A percentile compares a stretch with the other conserved stretches of the same genome.
These are phyloP conservation scores for Vaccinium darrowii DNA, from an alignment of 148 eudicot genomes.

Conservation along the genomic window DNA sequence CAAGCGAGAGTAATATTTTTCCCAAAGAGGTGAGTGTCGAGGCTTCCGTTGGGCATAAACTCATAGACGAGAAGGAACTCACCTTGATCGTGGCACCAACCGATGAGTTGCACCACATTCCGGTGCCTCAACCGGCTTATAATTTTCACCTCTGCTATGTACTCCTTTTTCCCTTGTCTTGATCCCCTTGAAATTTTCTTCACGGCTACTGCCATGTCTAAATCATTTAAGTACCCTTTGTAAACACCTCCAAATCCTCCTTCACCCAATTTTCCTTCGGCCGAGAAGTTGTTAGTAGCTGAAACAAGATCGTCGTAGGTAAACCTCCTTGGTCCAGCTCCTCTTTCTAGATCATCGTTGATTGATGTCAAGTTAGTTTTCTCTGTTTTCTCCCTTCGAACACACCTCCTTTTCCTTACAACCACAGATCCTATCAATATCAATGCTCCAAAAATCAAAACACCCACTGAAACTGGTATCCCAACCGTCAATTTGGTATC, in stretches of 20 bases:
- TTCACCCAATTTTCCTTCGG: constrained; percentile 24
- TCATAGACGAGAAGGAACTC: neutral
- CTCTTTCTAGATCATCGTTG: constrained; percentile 26
- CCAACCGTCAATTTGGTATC: constrained; percentile 17
- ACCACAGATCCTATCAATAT: neutral
- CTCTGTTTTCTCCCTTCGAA: neutral
- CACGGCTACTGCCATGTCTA: constrained; percentile 21
- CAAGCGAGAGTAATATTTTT: constrained; percentile 28
- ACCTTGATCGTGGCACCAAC: neutral
- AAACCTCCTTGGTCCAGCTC: constrained; percentile 29
- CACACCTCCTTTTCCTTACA: constrained; percentile 6
- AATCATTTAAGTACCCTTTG: neutral
- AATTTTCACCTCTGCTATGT: constrained; percentile 30
- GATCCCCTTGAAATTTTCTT: constrained; percentile 31
- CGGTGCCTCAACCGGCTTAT: constrained; percentile 16
- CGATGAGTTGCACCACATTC: neutral
- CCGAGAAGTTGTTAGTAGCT: constrained; percentile 26
- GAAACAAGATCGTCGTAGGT: constrained; percentile 13
- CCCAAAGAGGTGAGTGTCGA: constrained; percentile 42
- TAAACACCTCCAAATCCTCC: constrained; percentile 37
- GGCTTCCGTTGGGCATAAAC: constrained; percentile 35
- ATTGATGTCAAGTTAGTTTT: constrained; percentile 8
- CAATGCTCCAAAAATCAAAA: constrained; percentile 11
- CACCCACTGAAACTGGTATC: constrained; percentile 19
- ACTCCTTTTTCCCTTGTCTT: constrained; percentile 28